Base-by-base conservation (phyloP, 2,329 filamentous ascomycete species). In the Cercospora nicotianae region DNA sequence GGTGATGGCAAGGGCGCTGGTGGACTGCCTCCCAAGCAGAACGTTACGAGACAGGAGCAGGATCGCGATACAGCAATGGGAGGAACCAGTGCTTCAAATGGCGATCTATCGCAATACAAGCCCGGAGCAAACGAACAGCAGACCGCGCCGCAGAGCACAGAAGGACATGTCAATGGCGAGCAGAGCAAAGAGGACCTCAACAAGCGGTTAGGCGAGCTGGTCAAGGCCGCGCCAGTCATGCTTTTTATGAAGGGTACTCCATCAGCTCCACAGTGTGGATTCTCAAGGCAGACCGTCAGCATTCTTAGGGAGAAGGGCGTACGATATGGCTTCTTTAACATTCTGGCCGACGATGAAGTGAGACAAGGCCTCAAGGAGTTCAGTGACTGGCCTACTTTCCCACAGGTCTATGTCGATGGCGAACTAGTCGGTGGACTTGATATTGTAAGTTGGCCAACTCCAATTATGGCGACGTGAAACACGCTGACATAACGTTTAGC, bases 281-380 rank as follows among this genome's bases (percentile, higher is more conserved):
- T 99, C 82, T 96, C 92, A 73, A 85, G 94, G 73, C 93, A 97
- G 82, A 83, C 97, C 55, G 95, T 99, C 53, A 89, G 84, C 28
- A 87, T 99, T 58, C 82, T 99, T 75, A 87, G 95, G 63, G 94
- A 98, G 81, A 90, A 93, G 77, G 91, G 91, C 60, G 91, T 99
- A 69, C 93, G 96, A 79, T 99, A 98, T 79, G 95, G 95, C 20
- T 99, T 99, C 85, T 99, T 99, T 85, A 98, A 99, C 79, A 99
- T 99, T 72, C 82, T 99, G 75, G 95, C 95, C 71, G 95, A 99
- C 79, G 94, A 99, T 76, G 94, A 98, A 80, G 95, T 99, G 59
- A 87, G 95, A 69, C 94, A 98, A 82, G 95, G 95, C 0, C 82
- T 99, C 77, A 99, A 99, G 86, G 92, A 95, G 81, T 98, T 89